Base-by-base conservation (phyloP, 2,329 filamentous ascomycete species). In the Nemania diffusa region DNA sequence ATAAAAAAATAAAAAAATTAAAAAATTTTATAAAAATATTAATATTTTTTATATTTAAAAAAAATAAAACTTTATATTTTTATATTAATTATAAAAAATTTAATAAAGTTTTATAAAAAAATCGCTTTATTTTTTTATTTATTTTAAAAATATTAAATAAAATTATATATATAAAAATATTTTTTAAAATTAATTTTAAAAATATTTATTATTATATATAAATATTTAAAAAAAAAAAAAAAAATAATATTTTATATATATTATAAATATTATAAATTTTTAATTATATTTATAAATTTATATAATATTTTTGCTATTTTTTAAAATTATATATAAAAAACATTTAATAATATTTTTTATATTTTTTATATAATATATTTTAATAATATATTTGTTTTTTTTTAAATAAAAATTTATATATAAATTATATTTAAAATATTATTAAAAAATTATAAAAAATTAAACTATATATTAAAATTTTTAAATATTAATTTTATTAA, bases 401-500 rank as follows among this genome's bases (percentile, higher is more conserved):
- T n/a, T n/a, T n/a, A n/a, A n/a, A n/a, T n/a, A n/a, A n/a, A 46
- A 50, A 57, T 32, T 37, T 29, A 11, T 57, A 57, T 58, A 64
- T 20, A 64, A 48, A 48, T 26, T 62, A 62, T 62, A 57, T 62
- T 11, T 13, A 17, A 40, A 57, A 34, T 15, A 17, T 62, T 62
- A 56, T 62, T 56, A 62, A 55, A 56, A 56, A 34, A 5, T n/a
- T 62, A 11, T 37, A 29, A 56, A 57, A 62, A n/a, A 15, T 13
- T 9, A 26, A 56, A 5, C 44, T 55, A n/a, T 62, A 62, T 40
- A 26, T 22, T 44, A 62, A 62, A 24, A 5, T 22, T 37, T 57
- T 57, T 50, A 52, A 50, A 34, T 63, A n/a, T 27, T 44, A 64
- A 20, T 57, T 56, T 50, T 63, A 63, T 50, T 57, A 63, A 63